Evolutionary conservation across 306 rosid genomes (phyloP), one percentile per base, ranked within the genome.

Genomic region (Ormosia semicastrata): DNA sequence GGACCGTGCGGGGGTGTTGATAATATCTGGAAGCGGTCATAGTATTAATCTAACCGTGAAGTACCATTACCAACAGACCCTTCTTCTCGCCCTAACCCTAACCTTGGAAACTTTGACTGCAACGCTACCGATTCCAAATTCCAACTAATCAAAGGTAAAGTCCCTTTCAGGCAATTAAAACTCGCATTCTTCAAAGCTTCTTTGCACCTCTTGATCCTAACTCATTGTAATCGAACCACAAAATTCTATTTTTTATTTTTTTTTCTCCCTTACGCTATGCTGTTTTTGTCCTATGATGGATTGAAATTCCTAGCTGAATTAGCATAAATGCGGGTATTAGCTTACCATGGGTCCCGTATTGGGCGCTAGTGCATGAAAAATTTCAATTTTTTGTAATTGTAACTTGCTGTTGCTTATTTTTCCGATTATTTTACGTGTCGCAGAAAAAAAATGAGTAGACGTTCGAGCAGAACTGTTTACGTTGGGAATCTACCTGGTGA

Each of bases 401-500:
- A 0, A 6, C 40, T 8, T 17, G 36, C 8, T 68, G 11, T 43
- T 44, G 29, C 53, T 82, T 53, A 9, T 11, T 40, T 62, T 71
- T n/a, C 32, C 32, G 14, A 50, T 62, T 40, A 6, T 81, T 4
- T 49, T 9, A 2, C 63, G 53, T 56, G 49, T 11, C 8, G 73
- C 54, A 87, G 92, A 85, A 71, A 7, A 7, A 85, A 83, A 67
- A 95, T 96, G 98, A 96, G 99, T 52, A 84, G 97, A 80, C 97
- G 94, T 46, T 86, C 92, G 4, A 96, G 98, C 90, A 91, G 94
- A 84, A 93, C 97, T 40, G 85, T 96, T 9, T 96, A 96, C 85
- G 99, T 96, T 29, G 99, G 99, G 62, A 96, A 96, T 81, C 96
- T 96, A 7, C 99, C 99, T 11, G 99, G 98, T 29, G 99, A 96